Conservation (phyloP, 202 grass and related monocot genomes). For the Saccharum hybrid region DNA sequence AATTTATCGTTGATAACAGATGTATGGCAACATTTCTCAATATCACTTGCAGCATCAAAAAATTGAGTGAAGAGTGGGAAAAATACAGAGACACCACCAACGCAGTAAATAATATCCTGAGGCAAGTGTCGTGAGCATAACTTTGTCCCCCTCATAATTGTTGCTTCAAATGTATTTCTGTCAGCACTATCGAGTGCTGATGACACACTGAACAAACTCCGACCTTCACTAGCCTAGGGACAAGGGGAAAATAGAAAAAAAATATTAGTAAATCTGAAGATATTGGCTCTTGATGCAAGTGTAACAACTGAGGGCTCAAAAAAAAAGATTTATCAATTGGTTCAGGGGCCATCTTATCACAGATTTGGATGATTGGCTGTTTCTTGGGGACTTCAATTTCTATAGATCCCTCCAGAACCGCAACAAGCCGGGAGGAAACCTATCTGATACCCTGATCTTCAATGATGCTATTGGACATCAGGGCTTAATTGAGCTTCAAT, state of each 20-base stretch:
- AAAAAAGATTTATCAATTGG: too few species aligned
- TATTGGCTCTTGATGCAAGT: background rate
- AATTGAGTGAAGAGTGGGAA: conserved; percentile 91
- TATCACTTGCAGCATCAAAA: conserved; percentile 54
- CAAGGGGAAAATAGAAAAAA: conserved; percentile 18
- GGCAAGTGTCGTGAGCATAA: conserved; percentile 81
- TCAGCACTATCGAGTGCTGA: conserved; percentile 65
- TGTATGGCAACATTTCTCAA: background rate
- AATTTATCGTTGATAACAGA: conserved; percentile 54
- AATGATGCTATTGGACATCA: too few species aligned
- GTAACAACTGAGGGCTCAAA: background rate
- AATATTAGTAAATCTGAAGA: background rate
- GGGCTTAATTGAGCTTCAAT: too few species aligned
- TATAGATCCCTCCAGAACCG: too few species aligned
- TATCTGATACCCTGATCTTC: too few species aligned
- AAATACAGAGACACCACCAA: conserved; percentile 96
- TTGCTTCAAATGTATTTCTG: conserved; percentile 75
- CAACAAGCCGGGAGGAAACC: too few species aligned
- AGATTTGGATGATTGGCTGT: too few species aligned
- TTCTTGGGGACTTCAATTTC: too few species aligned
- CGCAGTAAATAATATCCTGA: conserved; percentile 98
- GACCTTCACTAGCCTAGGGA: conserved; percentile 76
- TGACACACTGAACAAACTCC: conserved; percentile 86
- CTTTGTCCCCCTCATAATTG: conserved; percentile 82
- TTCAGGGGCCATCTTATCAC: too few species aligned